Percentiles rank a stretch among this genome's conserved stretches.
phyloP scores from a whole-genome alignment of 306 rosid genomes.

The Delonix regia region DNA sequence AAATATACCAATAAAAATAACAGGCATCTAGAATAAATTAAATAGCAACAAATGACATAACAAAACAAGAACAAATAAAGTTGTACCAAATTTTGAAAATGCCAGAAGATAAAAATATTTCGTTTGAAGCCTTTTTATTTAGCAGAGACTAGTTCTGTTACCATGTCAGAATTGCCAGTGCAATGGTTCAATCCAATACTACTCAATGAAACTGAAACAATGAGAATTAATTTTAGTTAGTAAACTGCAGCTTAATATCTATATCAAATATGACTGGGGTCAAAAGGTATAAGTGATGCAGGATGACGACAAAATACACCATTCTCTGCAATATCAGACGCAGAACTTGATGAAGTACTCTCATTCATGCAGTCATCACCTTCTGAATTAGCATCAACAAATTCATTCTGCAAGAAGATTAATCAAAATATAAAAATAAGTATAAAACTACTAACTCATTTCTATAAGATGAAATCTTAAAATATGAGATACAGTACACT shows the following conservation, averaged over 20 bases:
- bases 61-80: background rate
- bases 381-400: constrained; percentile 58
- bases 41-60: background rate
- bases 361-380: constrained; percentile 53
- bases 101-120: constrained; percentile 12
- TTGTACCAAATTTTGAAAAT: constrained; percentile 17
- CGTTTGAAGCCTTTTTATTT: constrained; percentile 15
- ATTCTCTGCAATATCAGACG: constrained; percentile 58
- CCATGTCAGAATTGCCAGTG: constrained; percentile 55
- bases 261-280: background rate
- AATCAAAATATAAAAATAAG: constrained; percentile 2
- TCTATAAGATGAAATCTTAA: constrained; percentile 23
- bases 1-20: constrained; percentile 1
- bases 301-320: constrained; percentile 47
- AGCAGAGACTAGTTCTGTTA: constrained; percentile 33
- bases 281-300: constrained; percentile 32
- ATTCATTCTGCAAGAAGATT: constrained; percentile 55
- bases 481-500: constrained; percentile 52
- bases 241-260: constrained; percentile 31
- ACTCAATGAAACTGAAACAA: constrained; percentile 61
- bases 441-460: constrained; percentile 15
- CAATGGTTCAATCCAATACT: constrained; percentile 43
- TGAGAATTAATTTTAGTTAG: constrained; percentile 39
- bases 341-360: constrained; percentile 61
- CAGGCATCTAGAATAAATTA: constrained; percentile 13